Percentiles rank a stretch among this genome's conserved stretches.
These are phyloP conservation scores for Paspalum vaginatum DNA, from an alignment of 176 grass and related monocot species.

Conservation along the genomic window DNA sequence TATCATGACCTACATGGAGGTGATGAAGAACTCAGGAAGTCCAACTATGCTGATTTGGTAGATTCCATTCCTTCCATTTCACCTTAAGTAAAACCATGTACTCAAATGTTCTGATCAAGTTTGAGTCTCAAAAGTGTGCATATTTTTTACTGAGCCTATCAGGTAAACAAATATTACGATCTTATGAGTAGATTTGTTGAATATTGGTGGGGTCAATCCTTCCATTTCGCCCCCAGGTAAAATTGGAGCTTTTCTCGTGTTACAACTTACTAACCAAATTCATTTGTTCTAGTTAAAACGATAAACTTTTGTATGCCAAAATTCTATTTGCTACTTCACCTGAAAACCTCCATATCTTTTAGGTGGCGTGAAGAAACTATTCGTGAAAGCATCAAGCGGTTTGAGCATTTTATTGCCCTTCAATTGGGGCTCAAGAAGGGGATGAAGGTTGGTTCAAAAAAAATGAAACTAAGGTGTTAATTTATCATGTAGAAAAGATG, in stretches of 20 bases:
- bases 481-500: not conserved
- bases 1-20: not conserved
- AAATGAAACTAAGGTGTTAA: not conserved
- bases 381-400: constrained; percentile 68
- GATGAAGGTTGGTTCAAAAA: constrained; percentile 51
- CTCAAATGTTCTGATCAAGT: not conserved
- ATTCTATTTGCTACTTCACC: not conserved
- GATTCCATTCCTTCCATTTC: not conserved
- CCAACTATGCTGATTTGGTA: not conserved
- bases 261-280: not conserved
- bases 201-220: not conserved
- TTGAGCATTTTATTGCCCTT: constrained; percentile 69
- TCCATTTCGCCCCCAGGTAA: constrained; percentile 21
- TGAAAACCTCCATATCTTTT: not conserved
- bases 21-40: not conserved
- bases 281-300: not conserved
- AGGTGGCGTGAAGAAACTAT: constrained; percentile 67
- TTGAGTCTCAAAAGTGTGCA: not conserved
- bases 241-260: not conserved
- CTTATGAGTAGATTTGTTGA: not conserved
- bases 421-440: constrained; percentile 58
- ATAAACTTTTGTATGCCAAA: not conserved
- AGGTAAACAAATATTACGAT: constrained; percentile 23
- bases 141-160: not conserved
- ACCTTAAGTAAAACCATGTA: not conserved